phyloP scores from a whole-genome alignment of 78 protist genomes.

The Chrysochromulina parva region DNA sequence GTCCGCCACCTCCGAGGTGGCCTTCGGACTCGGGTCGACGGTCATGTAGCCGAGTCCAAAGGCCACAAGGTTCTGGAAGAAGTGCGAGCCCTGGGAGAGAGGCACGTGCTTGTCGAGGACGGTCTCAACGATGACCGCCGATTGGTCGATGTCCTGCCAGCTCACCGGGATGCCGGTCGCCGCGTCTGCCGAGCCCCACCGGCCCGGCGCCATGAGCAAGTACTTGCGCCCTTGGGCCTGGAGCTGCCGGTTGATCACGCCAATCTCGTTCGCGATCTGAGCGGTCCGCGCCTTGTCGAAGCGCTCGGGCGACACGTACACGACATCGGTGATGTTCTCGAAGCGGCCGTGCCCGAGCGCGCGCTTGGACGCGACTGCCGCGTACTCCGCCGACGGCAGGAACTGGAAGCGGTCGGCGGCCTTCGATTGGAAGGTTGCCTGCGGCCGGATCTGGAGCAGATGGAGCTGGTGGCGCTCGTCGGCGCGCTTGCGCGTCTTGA shows the following conservation, averaged over 20 bases:
- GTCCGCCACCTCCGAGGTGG: not conserved
- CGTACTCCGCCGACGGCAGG: not conserved
- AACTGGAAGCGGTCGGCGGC: not conserved
- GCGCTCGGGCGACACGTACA: not conserved
- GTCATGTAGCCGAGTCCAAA: not conserved
- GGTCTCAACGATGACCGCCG: conserved; percentile 5
- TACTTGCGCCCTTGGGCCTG: not conserved
- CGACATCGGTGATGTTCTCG: not conserved
- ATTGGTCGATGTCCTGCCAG: not conserved
- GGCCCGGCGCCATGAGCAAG: not conserved
- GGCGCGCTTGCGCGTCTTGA: not conserved
- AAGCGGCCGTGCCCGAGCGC: conserved; percentile 29
- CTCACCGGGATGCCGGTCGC: conserved; percentile 1
- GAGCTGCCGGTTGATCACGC: not conserved
- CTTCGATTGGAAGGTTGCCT: not conserved
- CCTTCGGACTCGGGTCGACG: not conserved
- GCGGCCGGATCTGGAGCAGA: conserved; percentile 17
- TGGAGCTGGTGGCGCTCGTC: not conserved
- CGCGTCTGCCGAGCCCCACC: not conserved
- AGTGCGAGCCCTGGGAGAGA: not conserved
- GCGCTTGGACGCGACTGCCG: not conserved
- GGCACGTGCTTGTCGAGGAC: not conserved
- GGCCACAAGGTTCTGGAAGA: conserved; percentile 9
- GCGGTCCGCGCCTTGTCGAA: not conserved
- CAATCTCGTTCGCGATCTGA: not conserved